Evolutionary conservation across 2,329 filamentous ascomycete species (phyloP).

Genomic region (Tolypocladium ophioglossoides): DNA sequence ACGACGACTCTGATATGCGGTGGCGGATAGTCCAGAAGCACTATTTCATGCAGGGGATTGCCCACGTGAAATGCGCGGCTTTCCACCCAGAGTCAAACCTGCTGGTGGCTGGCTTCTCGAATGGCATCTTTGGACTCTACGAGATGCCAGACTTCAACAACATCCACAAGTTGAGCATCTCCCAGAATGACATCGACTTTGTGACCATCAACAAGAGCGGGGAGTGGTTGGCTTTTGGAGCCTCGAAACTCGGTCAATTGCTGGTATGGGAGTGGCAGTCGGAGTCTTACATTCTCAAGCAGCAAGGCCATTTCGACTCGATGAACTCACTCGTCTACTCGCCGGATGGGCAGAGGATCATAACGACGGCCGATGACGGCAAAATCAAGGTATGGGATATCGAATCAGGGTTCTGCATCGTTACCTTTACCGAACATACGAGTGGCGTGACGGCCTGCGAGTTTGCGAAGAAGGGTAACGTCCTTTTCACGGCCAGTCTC

Average conservation of each 20-base stretch:
- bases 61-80: slow-evolving; percentile 78
- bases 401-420: slow-evolving; percentile 91
- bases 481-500: slow-evolving; percentile 88
- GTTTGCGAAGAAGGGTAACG: slow-evolving; percentile 90
- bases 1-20: slow-evolving; percentile 55
- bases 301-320: slow-evolving; percentile 93
- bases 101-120: slow-evolving; percentile 94
- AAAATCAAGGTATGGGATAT: slow-evolving; percentile 99
- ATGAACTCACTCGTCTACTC: slow-evolving; percentile 92
- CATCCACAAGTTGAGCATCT: slow-evolving; percentile 88
- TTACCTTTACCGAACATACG: slow-evolving; percentile 95
- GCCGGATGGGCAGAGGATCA: slow-evolving; percentile 83
- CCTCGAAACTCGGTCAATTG: slow-evolving; percentile 89
- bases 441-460: slow-evolving; percentile 90
- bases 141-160: slow-evolving; percentile 93
- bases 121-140: slow-evolving; percentile 86
- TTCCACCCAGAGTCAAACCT: slow-evolving; percentile 82
- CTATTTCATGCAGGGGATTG: slow-evolving; percentile 87
- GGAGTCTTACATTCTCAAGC: slow-evolving; percentile 96
- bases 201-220: slow-evolving; percentile 90
- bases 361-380: slow-evolving; percentile 91
- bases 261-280: slow-evolving; percentile 99
- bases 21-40: slow-evolving; percentile 90
- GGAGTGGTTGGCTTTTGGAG: slow-evolving; percentile 95
- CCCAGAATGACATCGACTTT: slow-evolving; percentile 91